A percentile compares a stretch with the other conserved stretches of the same genome.
Conservation (phyloP, 1,284 basidiomycete genomes). For the Pseudomicrostroma phylloplanum region DNA sequence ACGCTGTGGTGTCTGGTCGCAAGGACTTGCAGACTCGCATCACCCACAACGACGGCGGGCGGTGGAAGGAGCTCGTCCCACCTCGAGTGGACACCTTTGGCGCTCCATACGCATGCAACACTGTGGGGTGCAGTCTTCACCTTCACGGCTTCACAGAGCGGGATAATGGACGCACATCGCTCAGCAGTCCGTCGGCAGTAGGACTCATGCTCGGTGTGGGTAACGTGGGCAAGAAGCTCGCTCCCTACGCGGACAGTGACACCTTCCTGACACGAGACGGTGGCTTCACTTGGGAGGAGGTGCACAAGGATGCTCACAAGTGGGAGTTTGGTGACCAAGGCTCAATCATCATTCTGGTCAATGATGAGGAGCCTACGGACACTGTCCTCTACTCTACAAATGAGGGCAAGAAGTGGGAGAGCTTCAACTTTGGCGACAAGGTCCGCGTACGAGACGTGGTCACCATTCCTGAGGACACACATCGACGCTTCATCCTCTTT, state of each 20-base stretch:
- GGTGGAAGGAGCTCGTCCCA: slow-evolving; percentile 75
- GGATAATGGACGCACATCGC: slow-evolving; percentile 79
- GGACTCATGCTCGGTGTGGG: slow-evolving; percentile 94
- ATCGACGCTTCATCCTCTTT: slow-evolving; percentile 80
- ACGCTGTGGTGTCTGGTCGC: slow-evolving; percentile 65
- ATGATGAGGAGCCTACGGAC: slow-evolving; percentile 88
- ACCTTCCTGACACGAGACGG: slow-evolving; percentile 94
- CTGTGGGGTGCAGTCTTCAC: slow-evolving; percentile 74
- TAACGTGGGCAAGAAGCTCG: slow-evolving; percentile 82
- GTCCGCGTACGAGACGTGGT: slow-evolving; percentile 72
- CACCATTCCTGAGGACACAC: slow-evolving; percentile 84
- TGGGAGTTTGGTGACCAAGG: slow-evolving; percentile 99
- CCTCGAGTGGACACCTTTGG: slow-evolving; percentile 73
- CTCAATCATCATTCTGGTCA: slow-evolving; percentile 82
- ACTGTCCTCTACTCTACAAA: slow-evolving; percentile 80
- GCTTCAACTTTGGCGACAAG: slow-evolving; percentile 77
- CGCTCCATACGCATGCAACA: slow-evolving; percentile 66
- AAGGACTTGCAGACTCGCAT: slow-evolving; percentile 81
- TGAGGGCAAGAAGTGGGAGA: slow-evolving; percentile 78
- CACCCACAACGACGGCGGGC: slow-evolving; percentile 93
- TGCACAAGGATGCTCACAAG: slow-evolving; percentile 93
- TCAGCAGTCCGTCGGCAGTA: slow-evolving; percentile 81
- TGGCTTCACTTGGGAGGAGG: slow-evolving; percentile 96
- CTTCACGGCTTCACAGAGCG: slow-evolving; percentile 95
- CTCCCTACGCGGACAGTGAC: slow-evolving; percentile 77